Evolutionary conservation across 305 asterid genomes (phyloP), one percentile per base, ranked within the genome.

Genomic region (Withania somnifera): DNA sequence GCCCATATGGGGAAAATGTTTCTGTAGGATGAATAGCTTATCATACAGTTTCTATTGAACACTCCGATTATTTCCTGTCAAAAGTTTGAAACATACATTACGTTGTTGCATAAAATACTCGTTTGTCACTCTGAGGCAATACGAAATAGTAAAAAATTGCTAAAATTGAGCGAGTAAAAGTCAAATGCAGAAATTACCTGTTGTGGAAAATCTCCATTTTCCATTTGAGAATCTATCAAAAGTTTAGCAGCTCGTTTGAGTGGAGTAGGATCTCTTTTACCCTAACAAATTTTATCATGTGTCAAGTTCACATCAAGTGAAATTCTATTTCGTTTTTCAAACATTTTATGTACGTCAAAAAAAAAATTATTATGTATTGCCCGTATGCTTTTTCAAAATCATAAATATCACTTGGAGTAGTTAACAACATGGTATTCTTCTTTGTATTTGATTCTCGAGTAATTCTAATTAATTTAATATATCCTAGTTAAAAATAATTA

Each of bases 1-100:
- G 97, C 95, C 97, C 97, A 93, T 68, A 91, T 90, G 3, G 97
- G 92, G 64, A 93, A 91, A 54, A 92, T 88, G 51, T 90, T 93
- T 86, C 92, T 88, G 84, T 93, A 93, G 15, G 92, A 82, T 5
- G 97, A 89, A 86, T 91, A 93, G 86, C 91, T 91, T 84, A 93
- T 89, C 97, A 88, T 93, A 77, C 95, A 90, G 67, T 85, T 93
- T 64, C 73, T 87, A 84, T 90, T 92, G 91, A 91, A 91, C 14
- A 88, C 97, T 9, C 97, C 97, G 1, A 87, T 84, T 36, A 92
- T 91, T 85, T 90, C 97, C 97, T 93, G 91, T 56, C 10, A 78
- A 50, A 26, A 6, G 32, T 38, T 66, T 22, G 28, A 22, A 60
- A 11, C 66, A 42, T 5, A 81, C 50, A 24, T 14, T 58, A 40